phyloP scores from a whole-genome alignment of 2,329 filamentous ascomycete species.

The Penicillium rolfsii region DNA sequence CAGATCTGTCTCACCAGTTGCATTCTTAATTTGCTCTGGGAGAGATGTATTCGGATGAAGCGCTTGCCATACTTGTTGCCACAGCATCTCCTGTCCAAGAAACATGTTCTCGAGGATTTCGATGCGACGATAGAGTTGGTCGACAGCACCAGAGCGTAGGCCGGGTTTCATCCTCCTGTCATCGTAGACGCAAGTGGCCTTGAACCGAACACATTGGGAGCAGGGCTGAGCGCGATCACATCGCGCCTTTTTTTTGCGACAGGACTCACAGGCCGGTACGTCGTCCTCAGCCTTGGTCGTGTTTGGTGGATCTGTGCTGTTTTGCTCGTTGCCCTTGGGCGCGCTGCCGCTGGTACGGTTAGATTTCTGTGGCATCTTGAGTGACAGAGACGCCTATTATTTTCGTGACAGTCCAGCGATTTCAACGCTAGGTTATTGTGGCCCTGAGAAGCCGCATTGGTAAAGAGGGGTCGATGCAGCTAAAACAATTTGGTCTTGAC shows the following conservation, averaged over 20 bases:
- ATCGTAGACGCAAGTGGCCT: conserved; percentile 40
- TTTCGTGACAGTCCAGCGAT: background rate
- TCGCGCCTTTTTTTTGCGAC: conserved; percentile 52
- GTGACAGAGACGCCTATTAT: background rate
- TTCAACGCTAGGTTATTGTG: background rate
- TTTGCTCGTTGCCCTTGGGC: background rate
- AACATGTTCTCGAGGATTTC: conserved; percentile 32
- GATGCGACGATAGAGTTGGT: conserved; percentile 37
- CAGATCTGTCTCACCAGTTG: background rate
- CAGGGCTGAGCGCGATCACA: conserved; percentile 51
- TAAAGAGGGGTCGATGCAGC: background rate
- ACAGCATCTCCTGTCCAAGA: conserved; percentile 26
- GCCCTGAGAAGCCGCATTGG: background rate
- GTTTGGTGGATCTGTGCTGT: background rate
- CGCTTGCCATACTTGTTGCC: conserved; percentile 24
- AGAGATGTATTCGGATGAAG: conserved; percentile 6
- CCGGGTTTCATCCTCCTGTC: conserved; percentile 36
- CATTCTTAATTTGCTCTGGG: background rate
- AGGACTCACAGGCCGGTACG: conserved; percentile 44
- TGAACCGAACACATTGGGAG: conserved; percentile 45
- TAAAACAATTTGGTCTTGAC: background rate
- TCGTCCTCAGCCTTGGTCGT: conserved; percentile 16
- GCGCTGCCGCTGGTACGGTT: background rate
- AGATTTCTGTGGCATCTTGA: background rate
- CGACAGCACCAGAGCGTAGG: conserved; percentile 38